Base-by-base conservation (phyloP, 2,329 filamentous ascomycete species). In the Fusarium haematococcum region DNA sequence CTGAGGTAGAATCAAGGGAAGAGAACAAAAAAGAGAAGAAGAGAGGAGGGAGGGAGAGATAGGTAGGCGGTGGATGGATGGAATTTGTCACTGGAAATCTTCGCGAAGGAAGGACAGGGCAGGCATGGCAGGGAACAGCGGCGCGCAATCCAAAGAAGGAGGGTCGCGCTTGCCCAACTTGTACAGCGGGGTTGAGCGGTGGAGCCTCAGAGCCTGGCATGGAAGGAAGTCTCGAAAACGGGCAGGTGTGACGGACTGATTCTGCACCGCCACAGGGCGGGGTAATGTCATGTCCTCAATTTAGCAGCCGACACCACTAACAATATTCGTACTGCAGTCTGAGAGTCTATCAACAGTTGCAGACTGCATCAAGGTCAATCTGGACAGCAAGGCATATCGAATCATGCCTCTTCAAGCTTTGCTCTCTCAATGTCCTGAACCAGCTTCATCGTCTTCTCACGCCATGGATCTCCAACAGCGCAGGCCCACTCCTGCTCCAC, bases 401-500 rank as follows among this genome's bases (percentile, higher is more conserved):
- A 32, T 32, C 18, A 52, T 32, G 27, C 27, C 27, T 7, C 8
- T 32, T 52, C 25, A 30, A n/a, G 10, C 27, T 25, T 23, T 4
- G 14, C 30, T 16, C 27, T 56, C 30, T 35, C 54, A 58, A 58
- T 35, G 16, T 27, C 33, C 16, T 7, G 10, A 23, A 39, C 10
- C 33, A 58, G 20, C 16, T 27, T 23, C 23, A n/a, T 37, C 20
- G 33, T 25, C 54, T 58, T 58, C 20, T 58, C 33, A 11, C 23
- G 32, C 54, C 54, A 37, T 10, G 32, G 33, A 27, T 58, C 54
- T 23, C 54, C 54, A 39, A 27, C 32, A 20, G 33, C 37, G 6
- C 70, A 71, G 67, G 88, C 85, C 81, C 88, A 90, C 52, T 65
- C 37, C 11, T 45, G 23, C n/a, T 58, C 41, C 8, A 59, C 52